Base-by-base conservation (phyloP, 352 stramenopile genomes). In the Aphanomyces euteiches region DNA sequence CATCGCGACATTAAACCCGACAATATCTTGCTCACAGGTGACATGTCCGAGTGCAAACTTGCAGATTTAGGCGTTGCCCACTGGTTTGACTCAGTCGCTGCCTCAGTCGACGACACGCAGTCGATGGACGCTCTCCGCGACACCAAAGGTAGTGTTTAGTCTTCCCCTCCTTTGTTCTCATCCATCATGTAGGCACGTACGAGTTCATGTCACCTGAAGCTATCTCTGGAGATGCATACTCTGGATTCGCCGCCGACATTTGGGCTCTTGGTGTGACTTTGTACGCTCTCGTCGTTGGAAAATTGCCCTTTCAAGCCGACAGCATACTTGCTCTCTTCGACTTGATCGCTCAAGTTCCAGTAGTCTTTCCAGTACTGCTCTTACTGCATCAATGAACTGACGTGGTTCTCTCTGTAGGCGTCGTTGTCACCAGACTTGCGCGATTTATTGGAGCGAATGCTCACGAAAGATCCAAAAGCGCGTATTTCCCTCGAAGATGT, bases 201-300 rank as follows among this genome's bases (percentile, higher is more conserved):
- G 81, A 89, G 73, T 92, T 92, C 39, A 57, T 92, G 21, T 76
- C 85, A 8, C 85, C 83, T 0, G 85, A 92, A 69, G 82, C 83
- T 5, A 74, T 92, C 28, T 87, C 69, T 50, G 83, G 82, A 28
- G 80, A 84, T 19, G 76, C 77, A 47, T 96, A 93, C 59, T 82
- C 82, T 56, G 90, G 89, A 1, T 93, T 87, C 61, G 88, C 92
- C 47, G 90, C 88, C 2, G 91, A 98, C 67, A 85, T 97, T 43
- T 98, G 92, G 91, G 86, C 85, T 28, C 90, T 96, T 43, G 92
- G 92, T 8, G 88, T 98, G 34, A 95, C 96, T 5, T 77, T 97
- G 53, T 98, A 96, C 66, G 90, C 90, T 5, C 73, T 98, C 7
- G 77, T 97, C 7, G 92, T 90, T 39, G 90, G 92, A 3, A 85